Base-by-base conservation (phyloP, 1,284 basidiomycete species). In the Takashimella koratensis region DNA sequence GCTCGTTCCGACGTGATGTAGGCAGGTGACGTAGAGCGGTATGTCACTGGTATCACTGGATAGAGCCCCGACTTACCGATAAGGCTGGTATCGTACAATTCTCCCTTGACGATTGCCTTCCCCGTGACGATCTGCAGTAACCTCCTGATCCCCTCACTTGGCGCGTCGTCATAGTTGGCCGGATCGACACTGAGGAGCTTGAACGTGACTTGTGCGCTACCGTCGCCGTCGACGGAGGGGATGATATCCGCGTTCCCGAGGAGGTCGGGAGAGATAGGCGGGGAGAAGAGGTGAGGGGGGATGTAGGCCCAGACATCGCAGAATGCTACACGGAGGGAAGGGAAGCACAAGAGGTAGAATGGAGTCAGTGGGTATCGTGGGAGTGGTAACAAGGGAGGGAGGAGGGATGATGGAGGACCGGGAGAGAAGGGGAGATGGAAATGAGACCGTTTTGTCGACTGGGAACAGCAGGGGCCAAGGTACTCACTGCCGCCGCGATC, bases 151-250 rank as follows among this genome's bases (percentile, higher is more conserved):
- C 73, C 76, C 53, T 77, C 76, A 27, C 65, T 72, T 12, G 75
- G 75, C 3, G 76, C 75, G 51, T 77, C 76, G 27, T 67, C 61
- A 62, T 77, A 77, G 54, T 76, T 76, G 20, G 60, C 60, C 5
- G 76, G 76, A 53, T 77, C 75, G 44, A 73, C 74, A 8, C 67
- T 71, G 24, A 77, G 62, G 5, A 77, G 68, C 65, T 77, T 76
- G 65, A 77, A 67, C 40, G 75, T 71, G 47, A 77, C 65, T 36
- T 65, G 60, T 1, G 59, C 59, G 12, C 12, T n/a, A 4, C 47
- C 49, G 23, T 54, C 54, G 2, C 26, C 30, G 16, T 55, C 25
- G 19, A 47, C 52, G 43, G 49, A 47, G 11, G 56, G 52, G 26
- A 63, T 63, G 26, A 65, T 51, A 43, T 54, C 56, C 23, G 57